Base-by-base conservation (phyloP, 257 asterid genomes). In the Voacanga thouarsii region DNA sequence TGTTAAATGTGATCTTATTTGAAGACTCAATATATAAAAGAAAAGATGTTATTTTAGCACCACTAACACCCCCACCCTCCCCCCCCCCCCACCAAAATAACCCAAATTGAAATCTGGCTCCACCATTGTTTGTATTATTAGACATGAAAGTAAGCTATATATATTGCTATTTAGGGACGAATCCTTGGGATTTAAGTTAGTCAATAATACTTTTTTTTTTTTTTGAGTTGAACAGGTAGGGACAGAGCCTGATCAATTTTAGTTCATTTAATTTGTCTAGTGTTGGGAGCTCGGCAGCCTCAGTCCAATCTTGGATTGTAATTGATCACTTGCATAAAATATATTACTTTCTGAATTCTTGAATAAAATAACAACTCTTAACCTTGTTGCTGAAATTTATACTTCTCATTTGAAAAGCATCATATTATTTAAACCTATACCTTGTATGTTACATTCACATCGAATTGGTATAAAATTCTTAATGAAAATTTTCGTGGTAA, bases 171-270 rank as follows among this genome's bases (percentile, higher is more conserved):
- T 6, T 50, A 18, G n/a, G 19, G 49, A n/a, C 15, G 24, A 19
- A 50, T 51, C 76, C 57, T 50, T 50, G 76, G 26, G 21, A 9
- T 72, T 28, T 21, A 16, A 72, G 71, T 7, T 71, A 39, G 77
- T 39, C 47, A 21, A 19, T 19, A 26, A 53, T 55, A 55, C n/a
- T 55, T 55, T 7, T 55, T n/a, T n/a, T n/a, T n/a, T n/a, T n/a
- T n/a, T n/a, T n/a, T 19, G 24, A 4, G 61, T 55, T 55, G 21
- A 55, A 18, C 37, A 19, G 6, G 19, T 16, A 7, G 10, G 61
- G 19, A 6, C 10, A 55, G 61, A 55, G 7, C 26, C 61, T 19
- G 26, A 2, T 55, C 61, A 18, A 55, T n/a, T 26, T 4, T 18
- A 6, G 61, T 23, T 55, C 7, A 55, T 19, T 55, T 55, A 55